phyloP scores from a whole-genome alignment of 345 rosid genomes.

The Boechera retrofracta region DNA sequence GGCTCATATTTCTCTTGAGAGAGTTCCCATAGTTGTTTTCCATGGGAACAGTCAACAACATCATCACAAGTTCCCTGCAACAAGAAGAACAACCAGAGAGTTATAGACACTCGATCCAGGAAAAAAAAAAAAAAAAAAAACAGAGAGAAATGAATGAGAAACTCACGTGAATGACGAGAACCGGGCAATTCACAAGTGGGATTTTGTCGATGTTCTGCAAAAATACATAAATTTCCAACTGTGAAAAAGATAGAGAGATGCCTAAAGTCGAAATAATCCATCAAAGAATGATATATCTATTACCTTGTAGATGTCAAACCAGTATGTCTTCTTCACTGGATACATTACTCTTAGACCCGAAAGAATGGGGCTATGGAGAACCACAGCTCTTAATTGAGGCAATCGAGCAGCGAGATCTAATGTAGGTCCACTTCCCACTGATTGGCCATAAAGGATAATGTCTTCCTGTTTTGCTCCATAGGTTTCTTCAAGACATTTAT shows the following conservation, averaged over 20 bases:
- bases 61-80: conserved; percentile 94
- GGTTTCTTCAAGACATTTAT: conserved; percentile 90
- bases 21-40: conserved; percentile 93
- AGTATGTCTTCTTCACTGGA: conserved; percentile 92
- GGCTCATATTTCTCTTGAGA: conserved; percentile 94
- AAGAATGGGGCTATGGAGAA: conserved; percentile 94
- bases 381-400: conserved; percentile 81
- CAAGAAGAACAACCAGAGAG: conserved; percentile 8
- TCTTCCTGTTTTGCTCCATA: conserved; percentile 92
- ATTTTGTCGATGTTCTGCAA: conserved; percentile 96
- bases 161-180: conserved; percentile 95
- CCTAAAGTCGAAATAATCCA: neutral
- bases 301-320: conserved; percentile 99
- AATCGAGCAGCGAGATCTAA: conserved; percentile 85
- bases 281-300: conserved; percentile 1
- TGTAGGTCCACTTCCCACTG: conserved; percentile 99
- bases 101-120: neutral
- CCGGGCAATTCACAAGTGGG: conserved; percentile 90
- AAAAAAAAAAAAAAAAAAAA: neutral
- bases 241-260: conserved; percentile 4
- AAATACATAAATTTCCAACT: conserved; percentile 18
- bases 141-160: neutral
- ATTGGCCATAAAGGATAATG: conserved; percentile 92
- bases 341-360: conserved; percentile 99
- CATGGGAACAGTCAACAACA: conserved; percentile 94